Base-by-base conservation (phyloP, 2,329 filamentous ascomycete genomes). In the Apiospora hydei region DNA sequence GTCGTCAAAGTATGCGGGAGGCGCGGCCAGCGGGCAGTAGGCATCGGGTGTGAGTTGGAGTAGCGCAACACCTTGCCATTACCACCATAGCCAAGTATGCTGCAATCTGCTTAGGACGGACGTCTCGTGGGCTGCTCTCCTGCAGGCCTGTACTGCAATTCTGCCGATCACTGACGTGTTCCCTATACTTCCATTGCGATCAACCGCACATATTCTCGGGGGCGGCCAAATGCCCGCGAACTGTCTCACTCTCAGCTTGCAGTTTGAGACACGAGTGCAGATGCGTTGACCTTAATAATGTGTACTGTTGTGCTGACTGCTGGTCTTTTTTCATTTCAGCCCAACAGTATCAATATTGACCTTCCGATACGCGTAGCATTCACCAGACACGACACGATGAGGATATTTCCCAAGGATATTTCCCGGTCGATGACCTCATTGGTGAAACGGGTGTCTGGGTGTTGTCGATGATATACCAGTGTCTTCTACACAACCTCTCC, bases 121-220 rank as follows among this genome's bases (percentile, higher is more conserved):
- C 53, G 34, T 41, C 21, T 41, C 57, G 30, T 64, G 57, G 30
- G 10, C 57, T 64, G 34, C n/a, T 51, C n/a, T 51, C 49, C 46
- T 49, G 49, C 11, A 51, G 21, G 11, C n/a, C 49, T 51, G 49
- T n/a, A 51, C 49, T 51, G 49, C 49, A 51, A 41, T 24, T n/a
- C 57, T 41, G 57, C 34, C 30, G 57, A 64, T 64, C 57, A 24
- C 57, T 64, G 57, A 64, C 57, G 57, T 64, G 57, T 64, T 8
- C 53, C 57, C 10, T 34, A 41, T n/a, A 11, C 13, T 41, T 11
- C 57, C 30, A 41, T 64, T 64, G 57, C 57, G 57, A 41, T 41
- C 57, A 21, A 14, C 57, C 30, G 34, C 34, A 18, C 18, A 41
- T 64, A 41, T 64, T 6, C 30, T n/a, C 57, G 34, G 57, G 26